These are phyloP conservation scores for Puccinellia tenuiflora DNA, from an alignment of 176 grass and related monocot species.

Conservation along the genomic window DNA sequence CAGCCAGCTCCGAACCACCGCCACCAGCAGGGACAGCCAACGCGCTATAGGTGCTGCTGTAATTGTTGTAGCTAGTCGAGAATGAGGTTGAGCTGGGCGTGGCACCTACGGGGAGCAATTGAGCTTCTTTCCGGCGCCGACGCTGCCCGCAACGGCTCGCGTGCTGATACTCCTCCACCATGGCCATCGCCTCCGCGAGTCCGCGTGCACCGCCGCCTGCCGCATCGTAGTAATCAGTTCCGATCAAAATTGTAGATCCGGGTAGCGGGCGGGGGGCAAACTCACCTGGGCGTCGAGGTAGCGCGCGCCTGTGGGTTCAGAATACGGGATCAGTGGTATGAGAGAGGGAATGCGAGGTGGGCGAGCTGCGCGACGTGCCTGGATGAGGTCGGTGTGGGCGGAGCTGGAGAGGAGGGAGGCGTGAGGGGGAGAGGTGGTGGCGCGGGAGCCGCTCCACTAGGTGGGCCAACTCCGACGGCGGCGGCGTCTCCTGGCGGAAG, in stretches of 20 bases:
- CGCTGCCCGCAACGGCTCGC: conserved; percentile 30
- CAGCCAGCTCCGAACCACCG: conserved; percentile 35
- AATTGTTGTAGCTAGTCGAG: conserved; percentile 58
- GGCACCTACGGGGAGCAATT: conserved; percentile 75
- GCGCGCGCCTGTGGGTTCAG: conserved; percentile 39
- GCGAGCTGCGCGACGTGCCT: conserved; percentile 26
- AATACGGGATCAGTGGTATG: background rate
- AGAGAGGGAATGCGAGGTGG: background rate
- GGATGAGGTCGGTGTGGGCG: conserved; percentile 70
- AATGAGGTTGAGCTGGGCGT: conserved; percentile 68
- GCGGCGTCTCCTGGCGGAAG: background rate
- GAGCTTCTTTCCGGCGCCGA: conserved; percentile 57
- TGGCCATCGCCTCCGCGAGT: conserved; percentile 67
- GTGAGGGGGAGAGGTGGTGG: conserved; percentile 85
- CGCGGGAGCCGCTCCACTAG: conserved; percentile 84
- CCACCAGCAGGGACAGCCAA: conserved; percentile 17
- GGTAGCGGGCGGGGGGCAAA: background rate
- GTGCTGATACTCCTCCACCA: conserved; percentile 94
- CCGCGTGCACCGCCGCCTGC: conserved; percentile 87
- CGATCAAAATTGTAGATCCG: conserved; percentile 23
- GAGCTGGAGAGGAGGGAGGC: conserved; percentile 82
- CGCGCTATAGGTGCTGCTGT: conserved; percentile 49
- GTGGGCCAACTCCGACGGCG: conserved; percentile 63
- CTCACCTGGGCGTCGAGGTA: conserved; percentile 89
- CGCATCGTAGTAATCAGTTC: background rate